Evolutionary conservation across 106 monocot species (phyloP), one percentile per base, ranked within the genome.

Genomic region (Narthecium ossifragum): DNA sequence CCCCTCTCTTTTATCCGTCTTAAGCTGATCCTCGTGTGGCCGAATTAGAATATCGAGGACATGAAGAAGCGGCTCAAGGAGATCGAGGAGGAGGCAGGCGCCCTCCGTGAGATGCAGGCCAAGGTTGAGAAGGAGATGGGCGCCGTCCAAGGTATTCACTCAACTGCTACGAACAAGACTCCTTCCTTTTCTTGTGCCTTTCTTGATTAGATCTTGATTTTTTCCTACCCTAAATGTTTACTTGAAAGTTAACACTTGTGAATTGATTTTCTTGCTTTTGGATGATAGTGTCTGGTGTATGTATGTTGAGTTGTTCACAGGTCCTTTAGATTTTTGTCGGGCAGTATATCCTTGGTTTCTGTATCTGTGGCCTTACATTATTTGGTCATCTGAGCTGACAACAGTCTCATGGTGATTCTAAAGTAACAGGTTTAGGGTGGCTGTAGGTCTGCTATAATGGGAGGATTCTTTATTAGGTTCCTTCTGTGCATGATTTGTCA

Each of bases 81-180:
- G 70, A 86, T 86, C 41, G 85, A 86, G 71, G 85, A 86, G 20
- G 85, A 86, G 59, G 73, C 80, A 3, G 60, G 60, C 2, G 85
- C 77, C 12, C 73, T 86, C n/a, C 64, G 77, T 3, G 80, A 81
- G 77, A 86, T 86, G 80, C 85, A 86, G 64, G 80, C 77, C 18
- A 86, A 86, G 60, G 85, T 81, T 29, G 80, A 80, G 70, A 86
- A 86, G 71, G 85, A 86, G 57, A 86, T 86, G 85, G 62, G 71
- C 6, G 78, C 74, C 11, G 74, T 65, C n/a, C 74, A 74, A 70
- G 83, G 83, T 83, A 66, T 8, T 31, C 25, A 20, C 2, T 55
- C 31, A 29, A 13, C 17, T 29, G n/a, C n/a, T n/a, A n/a, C n/a
- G n/a, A n/a, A n/a, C n/a, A n/a, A n/a, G n/a, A n/a, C n/a, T n/a